These are phyloP conservation scores for Podila clonocystis DNA, from an alignment of 192 early-diverging fungal species.

Conservation along the genomic window DNA sequence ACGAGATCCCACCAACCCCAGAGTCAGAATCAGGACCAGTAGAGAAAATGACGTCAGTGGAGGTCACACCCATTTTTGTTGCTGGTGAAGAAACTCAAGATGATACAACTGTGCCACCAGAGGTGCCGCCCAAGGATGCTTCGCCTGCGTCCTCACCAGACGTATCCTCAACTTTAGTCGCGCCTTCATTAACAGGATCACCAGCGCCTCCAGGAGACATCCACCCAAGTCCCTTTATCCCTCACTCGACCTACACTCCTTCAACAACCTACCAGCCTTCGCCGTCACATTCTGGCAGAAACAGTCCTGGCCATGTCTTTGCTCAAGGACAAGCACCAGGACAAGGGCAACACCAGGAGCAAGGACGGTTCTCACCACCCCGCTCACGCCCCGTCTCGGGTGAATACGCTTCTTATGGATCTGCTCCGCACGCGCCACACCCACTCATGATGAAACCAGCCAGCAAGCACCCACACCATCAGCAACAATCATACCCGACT, in stretches of 20 bases:
- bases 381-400: constrained; percentile 20
- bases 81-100: neutral
- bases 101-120: neutral
- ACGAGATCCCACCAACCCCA: constrained; percentile 50
- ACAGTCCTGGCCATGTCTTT: too few relatives aligned
- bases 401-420: neutral
- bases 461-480: neutral
- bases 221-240: constrained; percentile 34
- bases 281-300: too few relatives aligned
- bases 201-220: neutral
- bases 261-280: constrained; percentile 22
- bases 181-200: neutral
- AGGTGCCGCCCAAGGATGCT: neutral
- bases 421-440: constrained; percentile 12
- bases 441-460: constrained; percentile 37
- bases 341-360: neutral
- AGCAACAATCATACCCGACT: constrained; percentile 4
- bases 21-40: constrained; percentile 19
- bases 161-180: neutral
- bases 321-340: too few relatives aligned
- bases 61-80: constrained; percentile 9
- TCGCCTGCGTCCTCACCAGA: neutral
- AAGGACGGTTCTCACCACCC: constrained; percentile 7
- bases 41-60: neutral
- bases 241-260: constrained; percentile 33